phyloP scores from a whole-genome alignment of 2,329 filamentous ascomycete species.

The Diaporthe caulivora region DNA sequence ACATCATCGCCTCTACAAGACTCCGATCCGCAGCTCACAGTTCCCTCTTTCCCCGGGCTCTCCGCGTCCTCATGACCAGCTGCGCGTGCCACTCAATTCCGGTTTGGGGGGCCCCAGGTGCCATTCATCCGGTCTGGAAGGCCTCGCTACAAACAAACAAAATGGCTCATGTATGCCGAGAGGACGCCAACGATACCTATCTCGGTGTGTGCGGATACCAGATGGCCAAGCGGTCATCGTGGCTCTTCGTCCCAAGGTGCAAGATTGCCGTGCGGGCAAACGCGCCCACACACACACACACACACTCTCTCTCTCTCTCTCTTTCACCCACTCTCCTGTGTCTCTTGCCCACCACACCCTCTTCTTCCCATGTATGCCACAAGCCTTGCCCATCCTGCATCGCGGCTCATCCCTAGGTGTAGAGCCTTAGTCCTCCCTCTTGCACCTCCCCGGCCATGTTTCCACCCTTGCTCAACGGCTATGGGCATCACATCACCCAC shows the following conservation, averaged over 20 bases:
- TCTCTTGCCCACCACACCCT: constrained; percentile 3
- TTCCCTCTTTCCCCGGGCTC: background rate
- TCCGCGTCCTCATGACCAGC: constrained; percentile 14
- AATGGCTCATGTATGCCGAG: constrained; percentile 18
- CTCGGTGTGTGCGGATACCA: constrained; percentile 31
- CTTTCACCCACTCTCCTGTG: background rate
- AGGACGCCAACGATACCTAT: constrained; percentile 3
- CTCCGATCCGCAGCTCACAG: background rate
- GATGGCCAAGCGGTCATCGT: constrained; percentile 33
- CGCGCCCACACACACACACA: background rate
- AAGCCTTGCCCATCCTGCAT: constrained; percentile 23
- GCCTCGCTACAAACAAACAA: constrained; percentile 35
- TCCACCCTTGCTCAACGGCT: constrained; percentile 23
- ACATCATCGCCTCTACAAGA: constrained; percentile 2
- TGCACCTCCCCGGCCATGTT: constrained; percentile 23
- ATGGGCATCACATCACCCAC: constrained; percentile 12
- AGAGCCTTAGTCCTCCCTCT: constrained; percentile 14
- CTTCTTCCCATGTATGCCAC: background rate
- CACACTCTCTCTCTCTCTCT: background rate
- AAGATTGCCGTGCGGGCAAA: constrained; percentile 33
- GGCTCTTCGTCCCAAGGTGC: constrained; percentile 19
- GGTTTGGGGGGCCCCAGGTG: constrained; percentile 1
- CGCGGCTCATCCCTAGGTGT: constrained; percentile 28
- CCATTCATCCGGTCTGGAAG: background rate
- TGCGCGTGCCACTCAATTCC: background rate